Conservation (phyloP, 352 stramenopile genomes). For the Globisporangium canariense region DNA sequence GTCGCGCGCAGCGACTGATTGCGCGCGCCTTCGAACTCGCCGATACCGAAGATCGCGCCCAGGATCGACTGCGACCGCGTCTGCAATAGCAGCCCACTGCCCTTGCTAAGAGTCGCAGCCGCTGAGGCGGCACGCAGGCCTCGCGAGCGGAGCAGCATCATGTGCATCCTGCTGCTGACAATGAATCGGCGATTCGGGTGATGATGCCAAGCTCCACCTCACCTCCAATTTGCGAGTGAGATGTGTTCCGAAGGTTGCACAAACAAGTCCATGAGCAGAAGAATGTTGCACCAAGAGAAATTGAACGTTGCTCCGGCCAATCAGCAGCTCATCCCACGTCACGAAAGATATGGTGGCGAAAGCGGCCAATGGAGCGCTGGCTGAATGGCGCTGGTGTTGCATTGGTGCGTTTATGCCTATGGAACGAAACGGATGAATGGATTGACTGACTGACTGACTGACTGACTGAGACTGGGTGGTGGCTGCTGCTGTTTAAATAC, state of each 20-base stretch:
- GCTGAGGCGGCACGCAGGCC: background rate
- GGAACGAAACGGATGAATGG: no score
- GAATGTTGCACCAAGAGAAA: background rate
- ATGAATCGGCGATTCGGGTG: background rate
- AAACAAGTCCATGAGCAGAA: background rate
- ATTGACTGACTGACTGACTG: background rate
- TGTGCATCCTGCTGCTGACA: background rate
- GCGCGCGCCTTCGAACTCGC: constrained; percentile 70
- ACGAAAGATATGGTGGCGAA: no score
- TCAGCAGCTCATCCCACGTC: background rate
- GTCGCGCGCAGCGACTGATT: constrained; percentile 49
- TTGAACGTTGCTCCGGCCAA: background rate
- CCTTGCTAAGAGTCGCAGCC: background rate
- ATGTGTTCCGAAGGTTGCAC: constrained; percentile 5
- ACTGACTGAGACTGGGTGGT: background rate
- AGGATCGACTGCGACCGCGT: constrained; percentile 60
- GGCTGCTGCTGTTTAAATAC: constrained; percentile 19
- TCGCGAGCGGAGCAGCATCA: background rate
- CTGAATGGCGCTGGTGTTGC: no score
- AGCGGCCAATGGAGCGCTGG: background rate
- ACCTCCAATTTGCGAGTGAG: background rate
- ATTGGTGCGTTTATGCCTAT: background rate
- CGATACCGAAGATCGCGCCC: constrained; percentile 76
- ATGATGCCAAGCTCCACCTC: constrained; percentile 5
- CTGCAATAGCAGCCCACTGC: background rate